phyloP scores from a whole-genome alignment of 2,329 filamentous ascomycete species.

The Alternaria infectoria region DNA sequence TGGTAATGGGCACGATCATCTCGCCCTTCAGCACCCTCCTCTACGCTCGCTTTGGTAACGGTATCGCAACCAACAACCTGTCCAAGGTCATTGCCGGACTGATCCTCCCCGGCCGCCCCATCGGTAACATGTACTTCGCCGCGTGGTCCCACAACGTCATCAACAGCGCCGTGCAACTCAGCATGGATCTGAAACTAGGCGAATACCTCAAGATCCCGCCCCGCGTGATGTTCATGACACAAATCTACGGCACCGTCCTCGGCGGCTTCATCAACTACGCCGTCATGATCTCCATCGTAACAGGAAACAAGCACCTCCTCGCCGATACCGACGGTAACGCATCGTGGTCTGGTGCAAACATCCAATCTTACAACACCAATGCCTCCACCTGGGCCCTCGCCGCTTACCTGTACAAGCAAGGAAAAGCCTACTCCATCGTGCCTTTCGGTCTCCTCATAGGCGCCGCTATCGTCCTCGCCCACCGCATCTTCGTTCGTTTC shows the following conservation, averaged over 20 bases:
- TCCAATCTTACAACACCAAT: conserved; percentile 24
- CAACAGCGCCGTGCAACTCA: conserved; percentile 15
- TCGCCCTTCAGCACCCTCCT: conserved; percentile 20
- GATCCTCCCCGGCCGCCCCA: conserved; percentile 16
- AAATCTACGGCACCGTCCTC: conserved; percentile 21
- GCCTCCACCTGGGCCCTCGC: conserved; percentile 23
- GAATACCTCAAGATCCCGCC: conserved; percentile 24
- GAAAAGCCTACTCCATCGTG: conserved; percentile 16
- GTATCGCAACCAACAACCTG: conserved; percentile 23
- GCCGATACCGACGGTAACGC: conserved; percentile 19
- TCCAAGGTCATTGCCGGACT: conserved; percentile 23
- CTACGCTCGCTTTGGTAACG: conserved; percentile 20
- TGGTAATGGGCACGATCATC: conserved; percentile 13
- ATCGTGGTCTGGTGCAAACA: conserved; percentile 18
- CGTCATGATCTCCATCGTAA: conserved; percentile 21
- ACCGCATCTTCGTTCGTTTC: conserved; percentile 17
- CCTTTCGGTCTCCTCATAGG: conserved; percentile 19
- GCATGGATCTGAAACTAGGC: conserved; percentile 20
- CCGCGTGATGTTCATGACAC: conserved; percentile 22
- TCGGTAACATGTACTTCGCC: conserved; percentile 25
- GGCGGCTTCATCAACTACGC: conserved; percentile 25
- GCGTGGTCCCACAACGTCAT: conserved; percentile 23
- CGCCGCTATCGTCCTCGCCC: conserved; percentile 13
- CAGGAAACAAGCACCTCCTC: conserved; percentile 15
- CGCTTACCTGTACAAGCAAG: conserved; percentile 20